Evolutionary conservation across 495 filamentous ascomycete species (phyloP).

Genomic region (Podospora fimiseda): DNA sequence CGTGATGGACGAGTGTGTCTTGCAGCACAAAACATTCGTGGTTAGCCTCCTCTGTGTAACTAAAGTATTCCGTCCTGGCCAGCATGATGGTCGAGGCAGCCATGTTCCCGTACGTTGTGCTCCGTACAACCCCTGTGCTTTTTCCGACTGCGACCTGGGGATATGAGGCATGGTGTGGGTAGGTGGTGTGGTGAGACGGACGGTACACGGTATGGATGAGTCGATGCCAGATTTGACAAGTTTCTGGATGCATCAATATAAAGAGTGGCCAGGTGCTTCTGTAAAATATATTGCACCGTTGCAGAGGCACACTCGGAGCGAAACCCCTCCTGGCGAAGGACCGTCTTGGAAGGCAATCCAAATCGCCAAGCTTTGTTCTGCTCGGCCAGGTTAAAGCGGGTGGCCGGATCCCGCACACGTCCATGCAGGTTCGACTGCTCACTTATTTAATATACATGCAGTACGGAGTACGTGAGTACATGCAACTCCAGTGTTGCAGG

Average conservation of each 20-base stretch:
- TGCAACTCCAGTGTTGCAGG: conserved; percentile 4
- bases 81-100: neutral
- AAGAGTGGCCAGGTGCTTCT: neutral
- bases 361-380: conserved; percentile 17
- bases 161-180: too few relatives aligned
- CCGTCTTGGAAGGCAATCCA: conserved; percentile 13
- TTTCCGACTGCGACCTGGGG: neutral
- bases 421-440: conserved; percentile 19
- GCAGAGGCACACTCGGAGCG: conserved; percentile 17
- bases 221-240: neutral
- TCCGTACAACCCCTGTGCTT: neutral
- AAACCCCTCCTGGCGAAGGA: conserved; percentile 15
- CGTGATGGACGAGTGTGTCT: conserved; percentile 9
- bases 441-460: conserved; percentile 13
- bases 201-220: conserved; percentile 1
- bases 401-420: conserved; percentile 31
- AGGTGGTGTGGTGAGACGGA: too few relatives aligned
- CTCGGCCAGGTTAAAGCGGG: conserved; percentile 23
- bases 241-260: neutral
- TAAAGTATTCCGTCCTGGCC: conserved; percentile 4
- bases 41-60: conserved; percentile 1
- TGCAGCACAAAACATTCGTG: conserved; percentile 8
- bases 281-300: conserved; percentile 4
- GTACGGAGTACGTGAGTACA: neutral
- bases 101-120: neutral